Conservation (phyloP, 306 rosid genomes). For the Malus domestica region DNA sequence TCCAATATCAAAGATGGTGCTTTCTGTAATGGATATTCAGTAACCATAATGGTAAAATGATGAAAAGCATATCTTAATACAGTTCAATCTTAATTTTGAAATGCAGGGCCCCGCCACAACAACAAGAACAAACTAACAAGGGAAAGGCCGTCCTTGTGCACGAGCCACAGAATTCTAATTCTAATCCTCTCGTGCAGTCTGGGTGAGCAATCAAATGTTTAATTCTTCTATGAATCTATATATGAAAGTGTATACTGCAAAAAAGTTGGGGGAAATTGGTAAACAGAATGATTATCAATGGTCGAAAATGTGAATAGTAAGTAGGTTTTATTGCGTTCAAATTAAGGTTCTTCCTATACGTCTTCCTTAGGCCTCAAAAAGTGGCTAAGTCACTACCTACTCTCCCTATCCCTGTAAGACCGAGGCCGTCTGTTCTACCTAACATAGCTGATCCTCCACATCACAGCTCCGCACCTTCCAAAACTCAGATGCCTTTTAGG, state of each 20-base stretch:
- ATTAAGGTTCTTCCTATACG: neutral
- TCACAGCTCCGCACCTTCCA: neutral
- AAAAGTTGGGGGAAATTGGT: neutral
- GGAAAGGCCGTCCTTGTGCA: neutral
- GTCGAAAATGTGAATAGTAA: too few species aligned
- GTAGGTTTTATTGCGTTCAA: neutral
- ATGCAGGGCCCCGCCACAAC: neutral
- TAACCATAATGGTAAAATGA: neutral
- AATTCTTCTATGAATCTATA: neutral
- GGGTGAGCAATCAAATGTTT: neutral
- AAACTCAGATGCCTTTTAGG: neutral
- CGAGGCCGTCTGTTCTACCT: neutral
- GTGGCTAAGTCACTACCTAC: neutral
- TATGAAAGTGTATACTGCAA: neutral
- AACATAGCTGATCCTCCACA: neutral
- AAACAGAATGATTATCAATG: neutral
- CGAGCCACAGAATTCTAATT: neutral
- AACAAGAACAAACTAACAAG: constrained; percentile 1
- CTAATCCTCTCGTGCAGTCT: neutral
- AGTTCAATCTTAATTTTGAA: neutral
- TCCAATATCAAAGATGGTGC: neutral
- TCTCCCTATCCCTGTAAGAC: neutral
- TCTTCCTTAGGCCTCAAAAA: constrained; percentile 1
- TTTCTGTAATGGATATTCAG: neutral
- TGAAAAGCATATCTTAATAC: neutral